Conservation (phyloP, 2,329 filamentous ascomycete species). For the Alternaria ethzedia region DNA sequence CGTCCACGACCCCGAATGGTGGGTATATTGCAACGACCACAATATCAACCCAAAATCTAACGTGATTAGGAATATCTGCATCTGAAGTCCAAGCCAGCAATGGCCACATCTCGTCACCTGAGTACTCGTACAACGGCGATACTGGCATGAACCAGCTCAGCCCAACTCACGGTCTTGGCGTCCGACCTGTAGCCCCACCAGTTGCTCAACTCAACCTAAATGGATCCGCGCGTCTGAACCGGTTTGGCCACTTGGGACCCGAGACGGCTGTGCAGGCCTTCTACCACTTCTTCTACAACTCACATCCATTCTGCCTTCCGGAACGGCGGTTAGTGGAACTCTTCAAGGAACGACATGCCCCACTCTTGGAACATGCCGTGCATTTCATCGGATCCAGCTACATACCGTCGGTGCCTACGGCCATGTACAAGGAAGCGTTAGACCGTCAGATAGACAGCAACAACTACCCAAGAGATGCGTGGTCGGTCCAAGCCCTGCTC, state of each 20-base stretch:
- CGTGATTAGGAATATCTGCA: conserved; percentile 8
- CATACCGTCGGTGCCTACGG: conserved; percentile 53
- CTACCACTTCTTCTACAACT: conserved; percentile 60
- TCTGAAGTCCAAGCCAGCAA: conserved; percentile 24
- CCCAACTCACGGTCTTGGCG: conserved; percentile 27
- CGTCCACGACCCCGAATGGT: conserved; percentile 29
- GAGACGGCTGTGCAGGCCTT: conserved; percentile 42
- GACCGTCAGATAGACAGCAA: conserved; percentile 40
- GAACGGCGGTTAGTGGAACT: conserved; percentile 47
- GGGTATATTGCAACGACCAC: conserved; percentile 9
- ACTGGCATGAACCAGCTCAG: conserved; percentile 32
- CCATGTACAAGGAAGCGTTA: conserved; percentile 52
- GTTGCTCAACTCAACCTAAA: conserved; percentile 42
- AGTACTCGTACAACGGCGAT: conserved; percentile 39
- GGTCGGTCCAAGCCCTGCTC: conserved; percentile 77
- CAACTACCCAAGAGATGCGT: conserved; percentile 50
- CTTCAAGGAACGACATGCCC: conserved; percentile 49
- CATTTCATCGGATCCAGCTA: conserved; percentile 65
- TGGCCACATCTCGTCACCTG: conserved; percentile 38
- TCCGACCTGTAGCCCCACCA: conserved; percentile 27
- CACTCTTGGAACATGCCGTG: conserved; percentile 61
- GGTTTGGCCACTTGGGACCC: conserved; percentile 36
- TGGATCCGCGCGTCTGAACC: conserved; percentile 38
- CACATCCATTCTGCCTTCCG: conserved; percentile 64
- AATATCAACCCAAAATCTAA: neutral